Evolutionary conservation across 257 asterid species (phyloP).

Genomic region (Nicotiana tomentosiformis): DNA sequence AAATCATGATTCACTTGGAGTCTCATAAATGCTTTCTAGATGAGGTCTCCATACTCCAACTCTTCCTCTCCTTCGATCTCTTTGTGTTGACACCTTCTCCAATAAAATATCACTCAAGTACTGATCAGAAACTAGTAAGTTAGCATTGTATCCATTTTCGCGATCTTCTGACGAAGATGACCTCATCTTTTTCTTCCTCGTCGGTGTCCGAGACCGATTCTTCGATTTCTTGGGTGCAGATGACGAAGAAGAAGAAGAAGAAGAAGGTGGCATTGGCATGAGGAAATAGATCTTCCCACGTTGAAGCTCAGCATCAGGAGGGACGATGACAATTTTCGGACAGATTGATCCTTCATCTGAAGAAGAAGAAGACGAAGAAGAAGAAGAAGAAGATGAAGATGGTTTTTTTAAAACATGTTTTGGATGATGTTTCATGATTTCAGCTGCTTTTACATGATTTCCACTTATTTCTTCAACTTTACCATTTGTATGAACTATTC

Average conservation of each 20-base stretch:
- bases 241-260: constrained; percentile 9
- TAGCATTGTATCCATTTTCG: constrained; percentile 1
- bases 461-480: constrained; percentile 75
- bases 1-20: constrained; percentile 36
- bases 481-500: constrained; percentile 85
- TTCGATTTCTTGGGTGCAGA: constrained; percentile 17
- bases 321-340: constrained; percentile 62
- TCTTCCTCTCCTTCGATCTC: constrained; percentile 80
- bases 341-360: constrained; percentile 18
- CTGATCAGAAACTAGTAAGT: constrained; percentile 39
- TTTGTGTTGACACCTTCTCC: constrained; percentile 52
- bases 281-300: constrained; percentile 96
- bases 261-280: constrained; percentile 50
- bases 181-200: constrained; percentile 34
- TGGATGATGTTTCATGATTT: constrained; percentile 78
- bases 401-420: constrained; percentile 82
- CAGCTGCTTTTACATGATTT: constrained; percentile 50
- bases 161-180: constrained; percentile 2
- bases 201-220: not conserved
- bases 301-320: constrained; percentile 75
- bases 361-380: not conserved
- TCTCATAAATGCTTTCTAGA: constrained; percentile 78
- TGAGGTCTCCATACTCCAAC: constrained; percentile 82
- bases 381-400: constrained; percentile 11
- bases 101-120: constrained; percentile 68